Evolutionary conservation across 495 filamentous ascomycete genomes (phyloP), one percentile per base, ranked within the genome.

Genomic region (Parathielavia appendiculata): DNA sequence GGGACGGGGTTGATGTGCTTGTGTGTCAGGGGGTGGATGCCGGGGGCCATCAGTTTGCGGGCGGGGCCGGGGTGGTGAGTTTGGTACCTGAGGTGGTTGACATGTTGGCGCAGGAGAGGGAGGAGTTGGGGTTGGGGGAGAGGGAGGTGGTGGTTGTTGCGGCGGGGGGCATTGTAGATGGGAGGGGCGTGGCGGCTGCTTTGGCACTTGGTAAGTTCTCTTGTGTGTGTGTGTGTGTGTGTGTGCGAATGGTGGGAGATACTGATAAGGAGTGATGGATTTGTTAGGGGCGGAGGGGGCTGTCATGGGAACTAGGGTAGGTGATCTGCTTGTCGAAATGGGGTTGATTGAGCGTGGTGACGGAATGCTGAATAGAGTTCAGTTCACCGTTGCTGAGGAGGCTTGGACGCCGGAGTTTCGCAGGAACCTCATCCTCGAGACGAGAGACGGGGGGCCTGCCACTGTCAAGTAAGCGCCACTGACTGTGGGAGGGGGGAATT

Each of bases 21-120:
- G 85, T 91, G 1, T 79, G 86, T 1, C 89, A 93, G 70, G 89
- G 89, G 0, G 62, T 75, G 0, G 89, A 93, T 61, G 83, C 89
- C 0, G 89, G 89, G 0, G 89, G 89, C 0, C 89, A 93, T 66
- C 88, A 88, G 43, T 78, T 82, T 26, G 76, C 67, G 0, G 63
- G 66, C 0, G 83, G 82, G 2, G 76, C 85, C 1, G 81, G 87
- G 1, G 62, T 91, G 47, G 64, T 78, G 22, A 70, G 67, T n/a
- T 32, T 78, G 8, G 69, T 75, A 4, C 69, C 70, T 3, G 74
- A 76, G 62, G 58, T 75, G 40, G 66, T 65, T n/a, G 85, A 88
- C 64, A 67, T 75, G 49, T 50, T 91, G 51, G 63, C 58, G 11
- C 32, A 48, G 9, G 74, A 75, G 61, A 67, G 71, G 19, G 53